phyloP scores from a whole-genome alignment of 176 grass and related monocot genomes.

The Bothriochloa decipiens region DNA sequence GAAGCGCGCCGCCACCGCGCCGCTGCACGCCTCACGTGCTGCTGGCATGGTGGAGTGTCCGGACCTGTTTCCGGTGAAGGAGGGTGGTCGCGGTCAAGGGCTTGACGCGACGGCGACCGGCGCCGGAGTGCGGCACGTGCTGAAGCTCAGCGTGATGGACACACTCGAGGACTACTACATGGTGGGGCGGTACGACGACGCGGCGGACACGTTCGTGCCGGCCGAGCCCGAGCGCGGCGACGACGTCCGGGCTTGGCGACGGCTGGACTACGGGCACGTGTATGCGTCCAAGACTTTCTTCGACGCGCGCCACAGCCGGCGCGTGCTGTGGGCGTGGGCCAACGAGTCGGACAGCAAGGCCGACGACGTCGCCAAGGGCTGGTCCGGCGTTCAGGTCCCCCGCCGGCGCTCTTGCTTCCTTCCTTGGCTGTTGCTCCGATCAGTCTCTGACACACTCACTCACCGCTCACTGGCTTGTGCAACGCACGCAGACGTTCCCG shows the following conservation, averaged over 20 bases:
- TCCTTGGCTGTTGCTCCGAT: background rate
- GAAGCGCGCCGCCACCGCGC: slow-evolving; percentile 38
- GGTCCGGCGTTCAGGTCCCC: slow-evolving; percentile 71
- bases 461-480: background rate
- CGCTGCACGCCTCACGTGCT: slow-evolving; percentile 46
- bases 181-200: slow-evolving; percentile 68
- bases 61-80: slow-evolving; percentile 70
- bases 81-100: slow-evolving; percentile 7
- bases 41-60: slow-evolving; percentile 72
- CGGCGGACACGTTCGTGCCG: slow-evolving; percentile 53
- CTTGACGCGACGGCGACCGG: slow-evolving; percentile 52
- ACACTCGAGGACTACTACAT: slow-evolving; percentile 72
- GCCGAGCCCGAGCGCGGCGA: slow-evolving; percentile 44
- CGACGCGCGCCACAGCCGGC: slow-evolving; percentile 48
- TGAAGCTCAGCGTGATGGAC: slow-evolving; percentile 65
- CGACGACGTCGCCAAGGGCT: slow-evolving; percentile 58
- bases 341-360: slow-evolving; percentile 68
- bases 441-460: background rate
- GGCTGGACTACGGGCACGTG: slow-evolving; percentile 68
- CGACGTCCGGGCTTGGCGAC: slow-evolving; percentile 54
- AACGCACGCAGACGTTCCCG: slow-evolving; percentile 51
- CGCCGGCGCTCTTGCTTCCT: background rate
- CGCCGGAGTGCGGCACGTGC: slow-evolving; percentile 47
- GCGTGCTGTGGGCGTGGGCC: slow-evolving; percentile 72
- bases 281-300: slow-evolving; percentile 94